Conservation (phyloP, 116 monocot genomes). For the Trichopus zeylanicus region DNA sequence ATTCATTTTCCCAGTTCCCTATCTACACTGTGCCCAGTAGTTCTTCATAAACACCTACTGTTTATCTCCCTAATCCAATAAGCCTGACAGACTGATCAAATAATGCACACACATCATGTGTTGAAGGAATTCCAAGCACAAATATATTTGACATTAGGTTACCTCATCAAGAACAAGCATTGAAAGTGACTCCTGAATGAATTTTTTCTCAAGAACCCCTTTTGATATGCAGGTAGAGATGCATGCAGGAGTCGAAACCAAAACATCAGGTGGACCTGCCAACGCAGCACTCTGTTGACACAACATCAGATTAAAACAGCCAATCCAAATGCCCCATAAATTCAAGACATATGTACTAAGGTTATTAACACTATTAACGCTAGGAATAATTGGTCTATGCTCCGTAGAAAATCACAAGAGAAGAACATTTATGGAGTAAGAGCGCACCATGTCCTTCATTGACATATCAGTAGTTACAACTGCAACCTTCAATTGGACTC, state of each 20-base stretch:
- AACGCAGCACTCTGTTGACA: slow-evolving; percentile 41
- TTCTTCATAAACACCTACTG: neutral
- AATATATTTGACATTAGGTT: too few relatives aligned
- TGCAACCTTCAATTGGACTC: slow-evolving; percentile 54
- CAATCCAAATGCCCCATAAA: neutral
- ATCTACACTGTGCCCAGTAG: neutral
- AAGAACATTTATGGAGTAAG: neutral
- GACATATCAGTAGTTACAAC: slow-evolving; percentile 62
- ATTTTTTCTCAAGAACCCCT: slow-evolving; percentile 38
- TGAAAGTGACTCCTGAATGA: slow-evolving; percentile 50
- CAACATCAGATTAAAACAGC: neutral
- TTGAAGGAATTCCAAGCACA: too few relatives aligned
- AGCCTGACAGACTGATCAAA: too few relatives aligned
- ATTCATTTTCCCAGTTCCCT: neutral
- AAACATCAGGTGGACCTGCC: slow-evolving; percentile 64
- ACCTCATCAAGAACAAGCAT: slow-evolving; percentile 92
- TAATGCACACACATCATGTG: too few relatives aligned
- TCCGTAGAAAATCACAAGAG: too few relatives aligned
- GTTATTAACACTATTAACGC: too few relatives aligned
- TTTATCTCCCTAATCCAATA: neutral
- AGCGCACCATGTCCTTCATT: slow-evolving; percentile 45
- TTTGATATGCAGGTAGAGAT: slow-evolving; percentile 72
- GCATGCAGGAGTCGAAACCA: slow-evolving; percentile 83
- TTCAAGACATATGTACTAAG: too few relatives aligned
- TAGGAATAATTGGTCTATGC: too few relatives aligned